phyloP scores from a whole-genome alignment of 768 basidiomycete genomes.

The Agaricus blazei region DNA sequence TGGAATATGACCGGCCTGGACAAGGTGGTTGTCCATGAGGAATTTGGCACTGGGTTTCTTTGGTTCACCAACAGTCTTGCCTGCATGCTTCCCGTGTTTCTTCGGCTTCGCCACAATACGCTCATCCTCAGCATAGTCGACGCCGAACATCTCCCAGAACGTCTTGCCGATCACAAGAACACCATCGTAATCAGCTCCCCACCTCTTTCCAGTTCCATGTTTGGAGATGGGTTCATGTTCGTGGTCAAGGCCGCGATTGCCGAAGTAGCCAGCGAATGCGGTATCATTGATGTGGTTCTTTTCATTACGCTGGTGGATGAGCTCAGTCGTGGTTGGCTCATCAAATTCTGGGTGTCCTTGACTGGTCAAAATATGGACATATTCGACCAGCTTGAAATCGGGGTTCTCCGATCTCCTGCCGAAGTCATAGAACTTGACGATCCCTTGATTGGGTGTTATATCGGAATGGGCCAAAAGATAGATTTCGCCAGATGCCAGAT shows the following conservation, averaged over 20 bases:
- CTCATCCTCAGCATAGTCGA: constrained; percentile 32
- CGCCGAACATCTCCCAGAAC: constrained; percentile 44
- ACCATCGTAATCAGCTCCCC: background rate
- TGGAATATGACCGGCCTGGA: no score
- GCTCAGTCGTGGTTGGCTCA: background rate
- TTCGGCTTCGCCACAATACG: no score
- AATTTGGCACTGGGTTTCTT: no score
- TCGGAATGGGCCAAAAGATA: constrained; percentile 60
- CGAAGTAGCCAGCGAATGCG: background rate
- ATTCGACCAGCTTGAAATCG: constrained; percentile 16
- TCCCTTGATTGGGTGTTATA: constrained; percentile 62
- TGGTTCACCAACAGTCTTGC: no score
- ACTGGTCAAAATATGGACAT: constrained; percentile 70
- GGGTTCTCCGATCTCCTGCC: background rate
- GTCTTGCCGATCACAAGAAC: background rate
- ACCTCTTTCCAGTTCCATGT: background rate
- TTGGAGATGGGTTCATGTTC: background rate
- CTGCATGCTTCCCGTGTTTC: no score
- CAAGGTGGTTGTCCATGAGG: no score
- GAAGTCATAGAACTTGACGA: constrained; percentile 43
- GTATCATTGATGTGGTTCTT: background rate
- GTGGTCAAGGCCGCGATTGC: background rate
- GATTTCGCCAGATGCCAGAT: constrained; percentile 22
- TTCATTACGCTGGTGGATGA: background rate
- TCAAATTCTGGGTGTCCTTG: constrained; percentile 61